A percentile compares a stretch with the other conserved stretches of the same genome.
phyloP scores from a whole-genome alignment of 2,329 filamentous ascomycete species.

The Coleophoma crateriformis region DNA sequence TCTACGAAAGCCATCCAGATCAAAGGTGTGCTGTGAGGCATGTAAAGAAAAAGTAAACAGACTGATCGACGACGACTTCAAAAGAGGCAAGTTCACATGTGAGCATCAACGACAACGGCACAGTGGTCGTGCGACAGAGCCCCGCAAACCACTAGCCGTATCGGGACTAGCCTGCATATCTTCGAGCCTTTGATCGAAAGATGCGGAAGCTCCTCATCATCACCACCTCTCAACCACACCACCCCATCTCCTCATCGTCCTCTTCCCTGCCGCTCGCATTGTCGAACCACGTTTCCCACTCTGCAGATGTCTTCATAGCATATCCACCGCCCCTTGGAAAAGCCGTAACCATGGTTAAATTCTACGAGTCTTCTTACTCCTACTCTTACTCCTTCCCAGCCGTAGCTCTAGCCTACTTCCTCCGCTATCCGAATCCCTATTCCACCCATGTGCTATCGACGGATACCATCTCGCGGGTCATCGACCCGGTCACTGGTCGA shows the following conservation, averaged over 20 bases:
- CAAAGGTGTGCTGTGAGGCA: no score
- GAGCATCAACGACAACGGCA: no score
- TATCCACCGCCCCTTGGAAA: constrained; percentile 3
- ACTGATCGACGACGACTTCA: no score
- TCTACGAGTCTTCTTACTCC: constrained; percentile 53
- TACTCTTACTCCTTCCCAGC: constrained; percentile 80
- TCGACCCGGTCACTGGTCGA: constrained; percentile 68
- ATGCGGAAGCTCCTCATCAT: neutral
- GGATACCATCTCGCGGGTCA: constrained; percentile 70
- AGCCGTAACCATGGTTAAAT: constrained; percentile 25
- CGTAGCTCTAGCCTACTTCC: constrained; percentile 84
- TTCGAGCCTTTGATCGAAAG: no score
- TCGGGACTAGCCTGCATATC: no score
- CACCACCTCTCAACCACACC: constrained; percentile 1
- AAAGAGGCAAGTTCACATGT: no score
- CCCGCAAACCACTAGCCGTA: no score
- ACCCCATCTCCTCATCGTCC: neutral
- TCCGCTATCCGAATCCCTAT: constrained; percentile 84
- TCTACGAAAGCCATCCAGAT: no score
- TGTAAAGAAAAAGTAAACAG: no score
- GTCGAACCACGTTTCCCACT: no score
- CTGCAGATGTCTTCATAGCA: constrained; percentile 12
- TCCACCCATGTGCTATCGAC: constrained; percentile 76
- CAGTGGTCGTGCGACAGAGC: no score
- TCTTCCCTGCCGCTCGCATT: no score